Conservation (phyloP, 768 basidiomycete genomes). For the Tephrocybe sp. region DNA sequence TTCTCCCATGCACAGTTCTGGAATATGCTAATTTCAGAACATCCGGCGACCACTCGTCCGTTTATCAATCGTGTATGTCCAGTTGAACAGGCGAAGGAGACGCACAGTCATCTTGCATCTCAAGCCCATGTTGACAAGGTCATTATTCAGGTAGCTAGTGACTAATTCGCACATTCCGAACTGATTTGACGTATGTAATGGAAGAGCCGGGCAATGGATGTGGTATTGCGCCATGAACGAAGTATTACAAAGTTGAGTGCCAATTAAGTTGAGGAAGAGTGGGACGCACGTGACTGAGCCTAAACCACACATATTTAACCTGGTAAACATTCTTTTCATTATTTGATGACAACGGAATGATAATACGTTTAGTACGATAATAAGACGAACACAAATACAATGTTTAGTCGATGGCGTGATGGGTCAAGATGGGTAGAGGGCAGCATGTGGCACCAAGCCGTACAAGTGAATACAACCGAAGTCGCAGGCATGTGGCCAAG, state of each 20-base stretch:
- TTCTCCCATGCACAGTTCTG: constrained; percentile 40
- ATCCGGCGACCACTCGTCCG: constrained; percentile 41
- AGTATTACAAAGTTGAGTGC: too few species aligned
- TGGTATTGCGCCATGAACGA: too few species aligned
- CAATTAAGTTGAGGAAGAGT: too few species aligned
- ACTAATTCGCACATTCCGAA: too few species aligned
- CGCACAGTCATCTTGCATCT: constrained; percentile 50
- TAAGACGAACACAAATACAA: constrained; percentile 10
- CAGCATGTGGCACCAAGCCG: too few species aligned
- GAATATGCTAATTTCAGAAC: constrained; percentile 44
- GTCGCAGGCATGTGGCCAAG: neutral
- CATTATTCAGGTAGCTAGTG: constrained; percentile 45
- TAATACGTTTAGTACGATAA: constrained; percentile 11
- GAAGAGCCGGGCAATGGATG: too few species aligned
- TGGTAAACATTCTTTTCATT: too few species aligned
- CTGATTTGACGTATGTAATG: too few species aligned
- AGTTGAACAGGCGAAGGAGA: constrained; percentile 49
- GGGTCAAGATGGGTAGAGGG: neutral
- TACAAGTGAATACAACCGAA: too few species aligned
- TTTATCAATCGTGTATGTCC: constrained; percentile 56
- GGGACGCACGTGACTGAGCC: too few species aligned
- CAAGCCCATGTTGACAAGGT: too few species aligned
- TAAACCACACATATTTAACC: too few species aligned
- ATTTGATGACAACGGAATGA: constrained; percentile 2
- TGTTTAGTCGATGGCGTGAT: neutral